phyloP scores from a whole-genome alignment of 345 rosid genomes.

The Firmiana major region DNA sequence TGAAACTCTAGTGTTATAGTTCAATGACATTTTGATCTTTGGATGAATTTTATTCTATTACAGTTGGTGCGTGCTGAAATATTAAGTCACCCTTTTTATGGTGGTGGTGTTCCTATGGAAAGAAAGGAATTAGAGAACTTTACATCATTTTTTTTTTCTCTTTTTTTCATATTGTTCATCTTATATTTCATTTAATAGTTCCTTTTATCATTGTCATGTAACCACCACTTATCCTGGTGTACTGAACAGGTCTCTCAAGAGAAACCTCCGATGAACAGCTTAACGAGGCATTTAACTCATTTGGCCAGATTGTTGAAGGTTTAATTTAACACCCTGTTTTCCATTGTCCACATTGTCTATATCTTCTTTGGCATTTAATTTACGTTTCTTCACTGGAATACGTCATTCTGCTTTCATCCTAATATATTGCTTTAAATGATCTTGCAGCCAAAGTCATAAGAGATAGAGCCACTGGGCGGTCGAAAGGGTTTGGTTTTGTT shows the following conservation, averaged over 20 bases:
- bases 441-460: slow-evolving; percentile 60
- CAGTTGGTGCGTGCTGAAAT: neutral
- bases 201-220: neutral
- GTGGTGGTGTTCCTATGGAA: neutral
- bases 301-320: slow-evolving; percentile 43
- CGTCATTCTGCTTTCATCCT: neutral
- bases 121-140: neutral
- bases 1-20: neutral
- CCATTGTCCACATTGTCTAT: slow-evolving; percentile 30
- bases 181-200: neutral
- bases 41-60: neutral
- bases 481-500: slow-evolving; percentile 83
- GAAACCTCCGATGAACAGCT: slow-evolving; percentile 7
- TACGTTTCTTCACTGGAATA: neutral
- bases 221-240: neutral
- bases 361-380: neutral
- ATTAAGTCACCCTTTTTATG: neutral
- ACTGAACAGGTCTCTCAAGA: neutral
- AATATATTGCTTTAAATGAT: neutral
- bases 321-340: neutral
- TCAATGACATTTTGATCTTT: neutral
- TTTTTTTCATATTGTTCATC: neutral
- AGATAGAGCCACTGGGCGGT: slow-evolving; percentile 65
- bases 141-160: neutral
- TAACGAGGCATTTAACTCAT: neutral